Evolutionary conservation across 129 eudicot genomes (phyloP).

Genomic region (Ambrosia trifida): DNA sequence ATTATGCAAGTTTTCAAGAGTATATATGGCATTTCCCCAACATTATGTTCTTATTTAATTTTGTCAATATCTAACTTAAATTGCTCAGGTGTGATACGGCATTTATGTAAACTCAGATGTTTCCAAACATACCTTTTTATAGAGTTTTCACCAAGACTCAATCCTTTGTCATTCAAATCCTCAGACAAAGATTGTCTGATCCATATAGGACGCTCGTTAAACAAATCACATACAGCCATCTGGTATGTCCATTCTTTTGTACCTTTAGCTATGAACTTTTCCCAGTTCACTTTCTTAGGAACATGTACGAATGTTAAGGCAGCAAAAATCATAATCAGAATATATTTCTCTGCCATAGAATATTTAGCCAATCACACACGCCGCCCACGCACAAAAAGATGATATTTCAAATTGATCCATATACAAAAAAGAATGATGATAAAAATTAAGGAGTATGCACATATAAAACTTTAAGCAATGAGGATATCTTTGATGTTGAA

Average conservation of each 20-base stretch:
- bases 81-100: neutral
- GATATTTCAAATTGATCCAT: neutral
- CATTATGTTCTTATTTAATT: neutral
- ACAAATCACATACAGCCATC: slow-evolving; percentile 67
- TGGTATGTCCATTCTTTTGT: slow-evolving; percentile 76
- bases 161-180: slow-evolving; percentile 57
- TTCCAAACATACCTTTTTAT: slow-evolving; percentile 54
- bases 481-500: slow-evolving; percentile 82
- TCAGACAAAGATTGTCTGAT: slow-evolving; percentile 58
- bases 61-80: neutral
- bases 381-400: neutral
- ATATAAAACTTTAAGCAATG: neutral
- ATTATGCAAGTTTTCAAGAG: neutral
- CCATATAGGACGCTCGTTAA: slow-evolving; percentile 94
- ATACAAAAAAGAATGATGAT: neutral
- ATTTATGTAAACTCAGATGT: neutral
- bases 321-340: slow-evolving; percentile 7
- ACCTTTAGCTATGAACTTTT: slow-evolving; percentile 53
- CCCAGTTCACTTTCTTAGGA: slow-evolving; percentile 83
- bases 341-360: neutral
- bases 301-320: slow-evolving; percentile 77
- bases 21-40: neutral
- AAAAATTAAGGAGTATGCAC: neutral
- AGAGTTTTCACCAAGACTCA: slow-evolving; percentile 34
- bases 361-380: neutral